phyloP scores from a whole-genome alignment of 179 eudicot genomes.

The Silene vulgaris region DNA sequence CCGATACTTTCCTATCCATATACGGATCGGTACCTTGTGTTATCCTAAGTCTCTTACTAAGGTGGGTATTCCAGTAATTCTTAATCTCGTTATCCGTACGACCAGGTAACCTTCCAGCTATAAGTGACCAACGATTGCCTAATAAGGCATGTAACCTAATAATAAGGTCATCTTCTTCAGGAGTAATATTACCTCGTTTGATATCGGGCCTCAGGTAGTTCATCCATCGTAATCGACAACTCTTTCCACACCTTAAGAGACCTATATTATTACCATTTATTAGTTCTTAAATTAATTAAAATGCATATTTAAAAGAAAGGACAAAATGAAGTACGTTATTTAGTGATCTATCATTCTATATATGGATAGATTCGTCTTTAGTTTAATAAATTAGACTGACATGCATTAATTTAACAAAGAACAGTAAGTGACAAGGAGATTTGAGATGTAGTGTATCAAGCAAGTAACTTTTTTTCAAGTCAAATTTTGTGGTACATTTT shows the following conservation, averaged over 20 bases:
- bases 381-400: background rate
- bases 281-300: slow-evolving; percentile 21
- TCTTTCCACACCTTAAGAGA: slow-evolving; percentile 56
- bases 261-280: slow-evolving; percentile 28
- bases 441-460: background rate
- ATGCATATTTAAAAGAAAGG: slow-evolving; percentile 8
- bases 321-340: background rate
- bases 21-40: slow-evolving; percentile 40
- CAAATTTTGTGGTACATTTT: no score
- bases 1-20: slow-evolving; percentile 38
- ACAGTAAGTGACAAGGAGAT: background rate
- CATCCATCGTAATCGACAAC: slow-evolving; percentile 63
- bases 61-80: slow-evolving; percentile 62
- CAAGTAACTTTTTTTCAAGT: background rate
- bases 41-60: slow-evolving; percentile 39
- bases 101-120: slow-evolving; percentile 60
- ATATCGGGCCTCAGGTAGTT: slow-evolving; percentile 61
- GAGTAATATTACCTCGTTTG: slow-evolving; percentile 55
- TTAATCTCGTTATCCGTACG: slow-evolving; percentile 68
- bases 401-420: slow-evolving; percentile 4
- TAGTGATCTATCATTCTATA: slow-evolving; percentile 12
- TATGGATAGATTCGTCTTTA: background rate
- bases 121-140: slow-evolving; percentile 77
- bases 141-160: slow-evolving; percentile 51
- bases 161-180: slow-evolving; percentile 60